These are phyloP conservation scores for Talaromyces proteolyticus DNA, from an alignment of 495 filamentous ascomycete species.

Conservation along the genomic window DNA sequence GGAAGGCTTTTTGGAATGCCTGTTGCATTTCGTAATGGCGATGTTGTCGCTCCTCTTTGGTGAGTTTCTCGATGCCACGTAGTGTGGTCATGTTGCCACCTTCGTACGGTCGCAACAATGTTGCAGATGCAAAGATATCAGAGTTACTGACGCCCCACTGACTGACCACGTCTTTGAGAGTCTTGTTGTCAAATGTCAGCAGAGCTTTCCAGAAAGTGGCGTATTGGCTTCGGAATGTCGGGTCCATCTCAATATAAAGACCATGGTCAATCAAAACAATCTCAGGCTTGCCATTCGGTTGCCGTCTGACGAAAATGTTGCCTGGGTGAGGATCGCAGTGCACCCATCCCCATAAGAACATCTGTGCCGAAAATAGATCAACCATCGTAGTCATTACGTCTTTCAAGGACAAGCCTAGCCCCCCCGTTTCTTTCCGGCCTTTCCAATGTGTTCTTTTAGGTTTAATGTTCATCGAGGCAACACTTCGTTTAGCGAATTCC, in stretches of 20 bases:
- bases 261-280: constrained; percentile 96
- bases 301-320: constrained; percentile 90
- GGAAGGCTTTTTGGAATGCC: constrained; percentile 75
- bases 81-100: constrained; percentile 69
- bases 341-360: constrained; percentile 91
- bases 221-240: constrained; percentile 83
- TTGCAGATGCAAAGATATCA: constrained; percentile 87
- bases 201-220: constrained; percentile 89
- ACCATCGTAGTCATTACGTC: constrained; percentile 95
- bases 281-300: constrained; percentile 75
- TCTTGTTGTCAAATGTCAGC: constrained; percentile 86
- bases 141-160: constrained; percentile 83
- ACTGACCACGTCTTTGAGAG: constrained; percentile 61
- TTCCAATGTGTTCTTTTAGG: constrained; percentile 76
- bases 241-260: constrained; percentile 85
- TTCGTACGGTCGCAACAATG: constrained; percentile 82
- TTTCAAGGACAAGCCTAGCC: constrained; percentile 73
- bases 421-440: constrained; percentile 62
- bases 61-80: constrained; percentile 53
- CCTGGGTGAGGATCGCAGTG: constrained; percentile 97
- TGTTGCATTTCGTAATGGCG: constrained; percentile 81
- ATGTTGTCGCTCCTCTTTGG: constrained; percentile 44
- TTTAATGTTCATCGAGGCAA: constrained; percentile 52
- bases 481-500: constrained; percentile 21
- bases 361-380: constrained; percentile 90